Conservation (phyloP, 2,329 filamentous ascomycete genomes). For the Tolypocladium inflatum region DNA sequence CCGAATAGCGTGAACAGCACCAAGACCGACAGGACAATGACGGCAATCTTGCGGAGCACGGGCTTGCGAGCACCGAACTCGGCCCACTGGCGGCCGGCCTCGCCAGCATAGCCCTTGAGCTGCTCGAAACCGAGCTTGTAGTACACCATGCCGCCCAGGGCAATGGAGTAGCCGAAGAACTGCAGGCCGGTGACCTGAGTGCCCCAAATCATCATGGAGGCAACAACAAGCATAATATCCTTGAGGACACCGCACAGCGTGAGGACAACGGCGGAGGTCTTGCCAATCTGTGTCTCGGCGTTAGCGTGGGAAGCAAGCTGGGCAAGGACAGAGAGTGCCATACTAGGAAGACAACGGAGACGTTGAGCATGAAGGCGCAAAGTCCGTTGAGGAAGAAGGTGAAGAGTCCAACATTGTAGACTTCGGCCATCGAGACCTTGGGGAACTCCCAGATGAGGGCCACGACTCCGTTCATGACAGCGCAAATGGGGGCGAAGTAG, state of each 20-base stretch:
- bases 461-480: constrained; percentile 68
- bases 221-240: constrained; percentile 73
- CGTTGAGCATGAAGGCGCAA: constrained; percentile 73
- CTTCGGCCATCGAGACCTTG: constrained; percentile 55
- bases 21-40: constrained; percentile 55
- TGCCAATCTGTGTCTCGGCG: constrained; percentile 59
- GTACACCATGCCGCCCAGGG: constrained; percentile 66
- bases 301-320: constrained; percentile 14
- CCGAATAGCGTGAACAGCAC: constrained; percentile 62
- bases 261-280: constrained; percentile 76
- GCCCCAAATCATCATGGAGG: constrained; percentile 74
- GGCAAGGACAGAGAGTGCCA: constrained; percentile 18
- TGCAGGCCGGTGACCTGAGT: constrained; percentile 66
- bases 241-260: constrained; percentile 83
- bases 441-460: constrained; percentile 68
- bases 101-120: constrained; percentile 67
- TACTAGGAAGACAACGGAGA: constrained; percentile 80
- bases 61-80: constrained; percentile 76
- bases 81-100: constrained; percentile 70
- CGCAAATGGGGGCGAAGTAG: constrained; percentile 82
- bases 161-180: constrained; percentile 77
- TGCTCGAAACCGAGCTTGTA: constrained; percentile 81
- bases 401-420: constrained; percentile 63
- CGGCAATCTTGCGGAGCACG: constrained; percentile 64
- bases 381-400: constrained; percentile 68